Conservation (phyloP, 495 filamentous ascomycete genomes). For the Talaromyces adpressus region DNA sequence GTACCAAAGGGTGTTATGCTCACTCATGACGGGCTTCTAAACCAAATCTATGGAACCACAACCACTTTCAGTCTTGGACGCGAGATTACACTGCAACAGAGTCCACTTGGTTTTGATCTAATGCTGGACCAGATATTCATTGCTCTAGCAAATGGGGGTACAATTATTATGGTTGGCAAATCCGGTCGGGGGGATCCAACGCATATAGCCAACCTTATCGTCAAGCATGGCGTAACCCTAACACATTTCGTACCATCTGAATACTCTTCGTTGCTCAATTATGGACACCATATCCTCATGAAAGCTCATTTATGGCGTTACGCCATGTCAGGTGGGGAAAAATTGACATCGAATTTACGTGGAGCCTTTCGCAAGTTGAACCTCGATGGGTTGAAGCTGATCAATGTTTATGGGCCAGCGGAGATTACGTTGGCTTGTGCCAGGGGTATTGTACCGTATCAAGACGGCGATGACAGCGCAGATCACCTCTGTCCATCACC, state of each 20-base stretch:
- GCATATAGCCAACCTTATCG: constrained; percentile 27
- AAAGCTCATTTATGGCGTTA: neutral
- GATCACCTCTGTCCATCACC: neutral
- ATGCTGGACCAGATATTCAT: constrained; percentile 28
- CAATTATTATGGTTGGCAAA: constrained; percentile 19
- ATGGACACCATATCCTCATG: constrained; percentile 13
- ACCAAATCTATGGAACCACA: constrained; percentile 14
- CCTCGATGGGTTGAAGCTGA: constrained; percentile 14
- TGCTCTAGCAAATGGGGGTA: constrained; percentile 25
- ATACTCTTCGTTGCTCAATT: constrained; percentile 26
- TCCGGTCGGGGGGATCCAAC: constrained; percentile 23
- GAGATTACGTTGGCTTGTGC: constrained; percentile 16
- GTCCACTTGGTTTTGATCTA: constrained; percentile 32
- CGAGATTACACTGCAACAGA: constrained; percentile 34
- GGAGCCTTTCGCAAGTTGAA: constrained; percentile 18
- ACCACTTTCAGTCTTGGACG: constrained; percentile 9
- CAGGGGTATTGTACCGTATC: neutral
- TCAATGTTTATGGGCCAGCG: constrained; percentile 29
- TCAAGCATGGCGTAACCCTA: constrained; percentile 24
- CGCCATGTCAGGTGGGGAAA: constrained; percentile 18
- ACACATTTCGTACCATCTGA: constrained; percentile 36
- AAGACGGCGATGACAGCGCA: neutral
- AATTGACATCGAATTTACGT: constrained; percentile 11
- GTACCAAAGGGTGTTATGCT: constrained; percentile 31
- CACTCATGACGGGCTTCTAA: constrained; percentile 20